These are phyloP conservation scores for Mycena belliarum DNA, from an alignment of 768 basidiomycete genomes.

Conservation along the genomic window DNA sequence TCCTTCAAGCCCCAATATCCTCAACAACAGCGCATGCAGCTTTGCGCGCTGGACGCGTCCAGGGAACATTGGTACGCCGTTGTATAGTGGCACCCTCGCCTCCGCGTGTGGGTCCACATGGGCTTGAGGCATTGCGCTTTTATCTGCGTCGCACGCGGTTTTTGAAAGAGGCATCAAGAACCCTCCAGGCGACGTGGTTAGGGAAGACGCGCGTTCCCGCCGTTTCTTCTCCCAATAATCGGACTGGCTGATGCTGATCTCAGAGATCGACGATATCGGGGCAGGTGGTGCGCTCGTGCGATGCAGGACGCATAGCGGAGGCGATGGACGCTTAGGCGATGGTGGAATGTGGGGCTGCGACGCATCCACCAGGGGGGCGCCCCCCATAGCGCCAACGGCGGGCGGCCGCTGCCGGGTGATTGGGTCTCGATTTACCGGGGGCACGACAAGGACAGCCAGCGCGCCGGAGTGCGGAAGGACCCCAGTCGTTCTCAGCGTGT, in stretches of 20 bases:
- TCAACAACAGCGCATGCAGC: constrained; percentile 49
- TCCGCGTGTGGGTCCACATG: constrained; percentile 24
- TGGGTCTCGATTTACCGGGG: constrained; percentile 61
- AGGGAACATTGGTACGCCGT: constrained; percentile 67
- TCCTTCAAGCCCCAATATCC: constrained; percentile 50
- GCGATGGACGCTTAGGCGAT: background rate
- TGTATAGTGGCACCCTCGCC: constrained; percentile 61
- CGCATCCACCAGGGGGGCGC: background rate
- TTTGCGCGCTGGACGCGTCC: constrained; percentile 59
- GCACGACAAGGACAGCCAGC: constrained; percentile 68
- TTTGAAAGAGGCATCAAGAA: background rate
- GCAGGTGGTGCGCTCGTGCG: background rate
- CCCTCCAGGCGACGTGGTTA: too few relatives aligned
- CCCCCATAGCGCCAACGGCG: constrained; percentile 1
- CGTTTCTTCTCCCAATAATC: background rate
- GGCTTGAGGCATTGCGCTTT: background rate
- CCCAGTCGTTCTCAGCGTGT: constrained; percentile 44
- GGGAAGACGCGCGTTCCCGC: background rate
- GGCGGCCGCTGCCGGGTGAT: constrained; percentile 44
- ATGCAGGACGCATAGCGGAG: constrained; percentile 17
- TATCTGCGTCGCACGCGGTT: background rate
- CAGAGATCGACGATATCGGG: background rate
- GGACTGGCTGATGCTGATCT: background rate
- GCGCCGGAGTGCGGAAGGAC: constrained; percentile 52
- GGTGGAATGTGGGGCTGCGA: background rate